Conservation (phyloP, 148 eudicot genomes). For the Rhododendron henanense region DNA sequence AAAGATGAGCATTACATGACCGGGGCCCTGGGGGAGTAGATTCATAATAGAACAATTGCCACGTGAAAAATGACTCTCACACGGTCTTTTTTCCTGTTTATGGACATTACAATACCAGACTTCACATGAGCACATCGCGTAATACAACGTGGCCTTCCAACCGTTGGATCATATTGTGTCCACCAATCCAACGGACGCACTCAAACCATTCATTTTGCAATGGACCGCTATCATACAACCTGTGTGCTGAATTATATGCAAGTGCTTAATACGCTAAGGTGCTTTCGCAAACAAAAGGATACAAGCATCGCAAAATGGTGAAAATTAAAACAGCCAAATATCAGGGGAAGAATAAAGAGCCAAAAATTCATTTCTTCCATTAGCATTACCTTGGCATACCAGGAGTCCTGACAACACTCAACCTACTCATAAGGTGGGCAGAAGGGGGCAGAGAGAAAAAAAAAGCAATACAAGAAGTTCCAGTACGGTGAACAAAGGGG, state of each 20-base stretch:
- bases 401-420: neutral
- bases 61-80: neutral
- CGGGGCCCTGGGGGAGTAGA: too few species aligned
- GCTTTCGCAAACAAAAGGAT: neutral
- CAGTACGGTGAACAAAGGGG: constrained; percentile 3
- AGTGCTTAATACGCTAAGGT: neutral
- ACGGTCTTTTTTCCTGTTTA: too few species aligned
- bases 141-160: neutral
- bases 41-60: neutral
- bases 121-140: neutral
- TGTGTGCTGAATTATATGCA: neutral
- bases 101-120: neutral
- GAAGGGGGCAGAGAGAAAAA: neutral
- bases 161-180: neutral
- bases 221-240: neutral
- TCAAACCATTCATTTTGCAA: neutral
- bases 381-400: neutral
- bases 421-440: neutral
- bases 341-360: neutral
- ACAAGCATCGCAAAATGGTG: neutral
- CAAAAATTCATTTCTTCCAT: neutral
- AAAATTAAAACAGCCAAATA: neutral
- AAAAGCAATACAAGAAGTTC: neutral
- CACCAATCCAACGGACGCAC: neutral
- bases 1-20: too few species aligned